Evolutionary conservation across 345 rosid species (phyloP).

Genomic region (Cochlearia excelsa): DNA sequence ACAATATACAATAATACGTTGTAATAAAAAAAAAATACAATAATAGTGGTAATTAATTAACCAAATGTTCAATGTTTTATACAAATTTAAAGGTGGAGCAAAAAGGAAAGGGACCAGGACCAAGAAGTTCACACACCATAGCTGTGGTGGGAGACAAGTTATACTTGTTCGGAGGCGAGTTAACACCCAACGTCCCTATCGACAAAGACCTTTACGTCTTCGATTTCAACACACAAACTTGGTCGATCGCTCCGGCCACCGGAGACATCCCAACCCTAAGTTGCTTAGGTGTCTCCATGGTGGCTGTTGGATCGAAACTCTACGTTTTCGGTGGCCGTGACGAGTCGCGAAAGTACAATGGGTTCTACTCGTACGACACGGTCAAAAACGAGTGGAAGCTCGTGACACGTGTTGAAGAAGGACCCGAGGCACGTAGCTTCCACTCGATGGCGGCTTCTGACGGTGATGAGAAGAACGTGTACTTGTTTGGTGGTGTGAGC

Average conservation of each 20-base stretch:
- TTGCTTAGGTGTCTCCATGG: neutral
- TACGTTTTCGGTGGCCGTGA: neutral
- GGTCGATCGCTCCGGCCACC: neutral
- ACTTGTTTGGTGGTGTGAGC: neutral
- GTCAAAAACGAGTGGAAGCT: neutral
- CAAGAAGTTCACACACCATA: neutral
- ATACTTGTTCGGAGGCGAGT: neutral
- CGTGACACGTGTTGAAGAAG: neutral
- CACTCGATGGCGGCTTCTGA: neutral
- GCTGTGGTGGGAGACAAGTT: neutral
- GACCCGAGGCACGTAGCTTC: neutral
- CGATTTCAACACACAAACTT: neutral
- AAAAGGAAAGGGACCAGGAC: neutral
- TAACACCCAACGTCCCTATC: neutral
- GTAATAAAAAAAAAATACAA: no score
- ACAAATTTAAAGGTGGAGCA: neutral
- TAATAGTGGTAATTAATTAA: no score
- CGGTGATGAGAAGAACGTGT: neutral
- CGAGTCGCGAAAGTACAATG: neutral
- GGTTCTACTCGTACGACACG: neutral
- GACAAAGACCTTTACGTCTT: neutral
- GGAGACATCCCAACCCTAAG: neutral
- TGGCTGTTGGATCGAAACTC: neutral
- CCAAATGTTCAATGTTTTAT: no score
- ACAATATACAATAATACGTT: no score